These are phyloP conservation scores for Myriosclerotinia curreyana DNA, from an alignment of 2,329 filamentous ascomycete species.

Conservation along the genomic window DNA sequence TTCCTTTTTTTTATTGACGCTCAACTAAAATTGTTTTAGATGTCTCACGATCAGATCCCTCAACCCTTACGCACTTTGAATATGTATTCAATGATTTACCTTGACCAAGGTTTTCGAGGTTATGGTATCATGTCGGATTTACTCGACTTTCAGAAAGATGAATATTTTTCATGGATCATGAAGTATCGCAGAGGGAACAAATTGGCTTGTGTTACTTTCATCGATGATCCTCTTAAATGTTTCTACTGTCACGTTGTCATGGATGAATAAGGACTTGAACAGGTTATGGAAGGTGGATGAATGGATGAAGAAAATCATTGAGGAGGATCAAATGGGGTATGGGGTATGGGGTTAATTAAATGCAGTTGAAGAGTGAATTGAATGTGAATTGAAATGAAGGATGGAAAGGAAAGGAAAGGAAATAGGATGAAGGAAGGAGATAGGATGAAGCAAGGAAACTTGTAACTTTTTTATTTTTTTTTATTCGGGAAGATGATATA, in stretches of 20 bases:
- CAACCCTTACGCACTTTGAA: conserved; percentile 65
- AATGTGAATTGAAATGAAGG: not conserved
- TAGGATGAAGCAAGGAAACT: not conserved
- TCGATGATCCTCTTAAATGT: not conserved
- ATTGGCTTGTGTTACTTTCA: not conserved
- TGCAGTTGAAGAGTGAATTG: not conserved
- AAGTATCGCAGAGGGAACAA: not conserved
- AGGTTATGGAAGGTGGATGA: not conserved
- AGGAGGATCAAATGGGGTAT: conserved; percentile 1
- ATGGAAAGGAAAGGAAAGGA: not conserved
- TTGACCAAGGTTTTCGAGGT: conserved; percentile 8
- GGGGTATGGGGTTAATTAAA: not conserved
- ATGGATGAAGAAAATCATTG: conserved; percentile 3
- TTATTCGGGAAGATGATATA: not conserved
- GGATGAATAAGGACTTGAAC: conserved; percentile 12
- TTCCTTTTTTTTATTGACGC: not conserved
- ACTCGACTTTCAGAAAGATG: conserved; percentile 21
- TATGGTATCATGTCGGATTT: conserved; percentile 16
- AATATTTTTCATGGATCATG: conserved; percentile 6
- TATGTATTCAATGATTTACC: not conserved
- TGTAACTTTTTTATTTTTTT: not conserved
- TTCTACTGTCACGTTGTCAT: conserved; percentile 13
- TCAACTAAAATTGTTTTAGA: conserved; percentile 50
- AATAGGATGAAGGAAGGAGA: not conserved
- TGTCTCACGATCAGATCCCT: conserved; percentile 81